Evolutionary conservation across 2,329 filamentous ascomycete species (phyloP), one percentile per base, ranked within the genome.

Genomic region (Ophiocordyceps camponoti-rufipedis): DNA sequence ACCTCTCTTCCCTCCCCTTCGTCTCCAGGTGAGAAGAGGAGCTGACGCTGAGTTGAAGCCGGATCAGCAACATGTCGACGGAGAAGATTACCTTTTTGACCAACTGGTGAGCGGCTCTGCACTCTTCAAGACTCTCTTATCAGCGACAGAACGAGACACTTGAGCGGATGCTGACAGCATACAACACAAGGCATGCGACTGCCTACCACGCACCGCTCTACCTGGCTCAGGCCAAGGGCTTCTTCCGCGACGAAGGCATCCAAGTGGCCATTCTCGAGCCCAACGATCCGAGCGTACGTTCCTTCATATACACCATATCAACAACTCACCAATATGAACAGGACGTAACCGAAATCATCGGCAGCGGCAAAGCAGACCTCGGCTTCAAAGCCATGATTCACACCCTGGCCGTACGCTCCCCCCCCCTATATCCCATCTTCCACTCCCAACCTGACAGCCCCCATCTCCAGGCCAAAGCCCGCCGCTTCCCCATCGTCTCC

Each of bases 311-410:
- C 23, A 5, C 5, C 23, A 3, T 23, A 23, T 3, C 23, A 23
- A 23, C 23, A 23, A 23, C 23, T 23, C 23, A 23, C 5, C 23
- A 23, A 23, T 3, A 23, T 23, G 3, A 23, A 23, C 16, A 79
- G 72, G 82, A 87, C 68, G 82, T 87, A 50, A 87, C 82, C 50
- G 82, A 86, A 60, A 85, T 87, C 60, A 83, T 87, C 52, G 82
- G 82, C 48, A 78, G 72, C 46, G 78, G 77, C 49, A 85, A 85
- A 57, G 78, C 85, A 44, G 81, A 86, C 56, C 74, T 86, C 56
- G 82, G 82, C 41, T 85, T 84, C 72, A 87, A 86, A 62, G 82
- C 82, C 51, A 86, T 87, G 82, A 87, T 87, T 53, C 82, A 87
- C 57, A 86, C 82, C 9, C 72, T 87, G 48, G 82, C 81, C 46